Evolutionary conservation across 2,329 filamentous ascomycete genomes (phyloP).

Genomic region (Xylaria sp.): DNA sequence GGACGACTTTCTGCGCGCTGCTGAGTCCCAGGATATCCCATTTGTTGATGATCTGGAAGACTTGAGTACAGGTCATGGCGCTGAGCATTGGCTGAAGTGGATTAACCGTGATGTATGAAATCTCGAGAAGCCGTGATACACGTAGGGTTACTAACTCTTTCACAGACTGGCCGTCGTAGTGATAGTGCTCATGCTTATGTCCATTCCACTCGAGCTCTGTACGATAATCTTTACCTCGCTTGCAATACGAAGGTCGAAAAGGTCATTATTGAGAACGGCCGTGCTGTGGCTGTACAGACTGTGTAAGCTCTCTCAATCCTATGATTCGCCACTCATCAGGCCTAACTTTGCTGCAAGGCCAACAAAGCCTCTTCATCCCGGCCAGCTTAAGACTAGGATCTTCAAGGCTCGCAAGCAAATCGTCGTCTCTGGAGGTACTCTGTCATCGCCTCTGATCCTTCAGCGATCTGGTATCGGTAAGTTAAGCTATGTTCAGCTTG

Average conservation of each 20-base stretch:
- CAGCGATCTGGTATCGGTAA: conserved; percentile 76
- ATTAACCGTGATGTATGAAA: conserved; percentile 72
- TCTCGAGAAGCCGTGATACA: not conserved
- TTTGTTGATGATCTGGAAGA: conserved; percentile 82
- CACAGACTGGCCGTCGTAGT: conserved; percentile 73
- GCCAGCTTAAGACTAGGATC: conserved; percentile 60
- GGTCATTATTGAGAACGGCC: conserved; percentile 76
- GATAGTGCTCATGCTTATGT: conserved; percentile 83
- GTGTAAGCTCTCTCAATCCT: conserved; percentile 56
- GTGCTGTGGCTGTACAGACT: conserved; percentile 76
- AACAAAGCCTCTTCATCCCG: conserved; percentile 73
- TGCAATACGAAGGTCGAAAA: conserved; percentile 83
- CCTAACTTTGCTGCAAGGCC: conserved; percentile 48
- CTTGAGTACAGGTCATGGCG: conserved; percentile 73
- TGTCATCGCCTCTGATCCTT: conserved; percentile 78
- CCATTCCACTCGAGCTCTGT: conserved; percentile 76
- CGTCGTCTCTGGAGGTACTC: conserved; percentile 76
- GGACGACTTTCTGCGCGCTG: conserved; percentile 79
- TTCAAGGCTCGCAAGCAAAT: conserved; percentile 79
- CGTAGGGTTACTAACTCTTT: not conserved
- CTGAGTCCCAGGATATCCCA: conserved; percentile 77
- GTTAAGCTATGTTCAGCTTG: not conserved
- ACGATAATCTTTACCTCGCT: conserved; percentile 76
- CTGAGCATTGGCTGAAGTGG: conserved; percentile 88
- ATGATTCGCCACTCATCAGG: not conserved